A percentile compares a stretch with the other conserved stretches of the same genome.
These are phyloP conservation scores for Pogostemon cablin DNA, from an alignment of 257 asterid genomes.

Conservation along the genomic window DNA sequence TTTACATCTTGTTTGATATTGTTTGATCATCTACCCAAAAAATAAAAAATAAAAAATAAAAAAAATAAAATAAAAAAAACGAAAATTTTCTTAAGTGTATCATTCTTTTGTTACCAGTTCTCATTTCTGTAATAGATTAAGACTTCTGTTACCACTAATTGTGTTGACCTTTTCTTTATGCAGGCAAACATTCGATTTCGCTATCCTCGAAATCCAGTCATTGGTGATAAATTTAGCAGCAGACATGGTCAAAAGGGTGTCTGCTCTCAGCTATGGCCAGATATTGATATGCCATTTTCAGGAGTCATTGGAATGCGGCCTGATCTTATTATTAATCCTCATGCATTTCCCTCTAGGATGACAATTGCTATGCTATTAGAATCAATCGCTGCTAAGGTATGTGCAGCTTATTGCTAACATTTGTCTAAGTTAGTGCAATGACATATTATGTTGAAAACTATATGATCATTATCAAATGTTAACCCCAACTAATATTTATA, in stretches of 20 bases:
- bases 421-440: constrained; percentile 2
- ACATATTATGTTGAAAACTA: neutral
- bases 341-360: constrained; percentile 98
- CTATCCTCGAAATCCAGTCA: constrained; percentile 81
- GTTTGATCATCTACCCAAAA: neutral
- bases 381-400: constrained; percentile 96
- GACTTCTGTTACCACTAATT: neutral
- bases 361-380: constrained; percentile 97
- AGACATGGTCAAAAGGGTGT: constrained; percentile 99
- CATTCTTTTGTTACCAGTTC: neutral
- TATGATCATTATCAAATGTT: neutral
- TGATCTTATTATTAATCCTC: constrained; percentile 97
- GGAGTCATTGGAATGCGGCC: constrained; percentile 93
- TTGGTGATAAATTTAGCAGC: constrained; percentile 99
- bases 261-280: constrained; percentile 97
- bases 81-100: neutral
- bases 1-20: constrained; percentile 5
- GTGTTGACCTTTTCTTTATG: constrained; percentile 31
- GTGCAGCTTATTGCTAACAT: constrained; percentile 13
- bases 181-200: constrained; percentile 92
- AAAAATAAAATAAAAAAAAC: too few species aligned
- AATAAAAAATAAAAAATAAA: too few species aligned
- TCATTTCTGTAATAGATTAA: neutral
- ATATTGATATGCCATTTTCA: constrained; percentile 92
- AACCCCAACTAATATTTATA: neutral